Base-by-base conservation (phyloP, 768 basidiomycete species). In the Boletus tylopilopsis region DNA sequence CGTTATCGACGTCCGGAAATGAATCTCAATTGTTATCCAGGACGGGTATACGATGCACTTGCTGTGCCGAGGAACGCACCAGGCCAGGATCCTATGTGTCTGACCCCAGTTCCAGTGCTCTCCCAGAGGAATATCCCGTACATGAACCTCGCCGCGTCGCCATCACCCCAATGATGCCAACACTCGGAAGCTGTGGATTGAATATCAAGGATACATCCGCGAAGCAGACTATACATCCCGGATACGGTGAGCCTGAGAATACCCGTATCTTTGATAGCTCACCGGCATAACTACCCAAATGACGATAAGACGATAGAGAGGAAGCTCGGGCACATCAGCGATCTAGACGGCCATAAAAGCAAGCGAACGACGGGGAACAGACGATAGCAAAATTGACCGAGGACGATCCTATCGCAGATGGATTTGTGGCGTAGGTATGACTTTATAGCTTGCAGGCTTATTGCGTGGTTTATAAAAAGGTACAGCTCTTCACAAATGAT, bases 121-220 rank as follows among this genome's bases (percentile, higher is more conserved):
- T 59, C 46, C 1, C 71, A 76, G 33, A 71, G 65, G 6, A 68
- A 57, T 38, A 77, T 47, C 18, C 56, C 62, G 62, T 70, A 78
- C 16, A 76, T 76, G 12, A 13, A 77, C 77, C 38, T 64, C 60
- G 18, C 75, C 73, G 10, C 25, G 10, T 30, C 29, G 10, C 29
- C 29, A 30, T 11, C 29, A 30, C 4, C 76, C n/a, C 75, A n/a
- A 76, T 34, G 33, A 68, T 59, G 51, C 69, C 64, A 36, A 71
- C 76, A 44, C 73, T 71, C 35, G 76, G 51, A 9, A 73, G 72
- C 58, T 73, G 73, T 16, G 71, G 68, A 48, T 77, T 72, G 45
- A 76, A 74, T 50, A 68, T 75, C 33, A 77, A 58, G n/a, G 77
- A 73, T 7, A 36, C 15, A 15, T 56, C 33, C n/a, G 60, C 55